These are phyloP conservation scores for Cymbopogon citratus DNA, from an alignment of 176 grass and related monocot species.

Conservation along the genomic window DNA sequence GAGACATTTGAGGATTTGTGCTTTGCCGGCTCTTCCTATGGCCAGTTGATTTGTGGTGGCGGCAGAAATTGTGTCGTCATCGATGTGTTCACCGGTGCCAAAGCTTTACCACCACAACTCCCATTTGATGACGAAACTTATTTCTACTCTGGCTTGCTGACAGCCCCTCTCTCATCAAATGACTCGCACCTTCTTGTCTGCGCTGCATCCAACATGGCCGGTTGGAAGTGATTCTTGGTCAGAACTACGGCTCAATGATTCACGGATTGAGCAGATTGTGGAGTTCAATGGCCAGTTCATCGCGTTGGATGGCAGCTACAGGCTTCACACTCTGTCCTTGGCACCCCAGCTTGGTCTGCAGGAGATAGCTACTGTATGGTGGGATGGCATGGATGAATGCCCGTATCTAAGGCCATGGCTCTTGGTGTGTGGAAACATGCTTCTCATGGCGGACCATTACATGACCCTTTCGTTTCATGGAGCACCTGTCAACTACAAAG, in stretches of 20 bases:
- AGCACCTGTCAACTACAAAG: not conserved
- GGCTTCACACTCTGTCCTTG: constrained; percentile 26
- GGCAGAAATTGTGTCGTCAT: constrained; percentile 5
- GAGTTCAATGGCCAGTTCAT: constrained; percentile 38
- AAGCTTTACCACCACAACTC: constrained; percentile 26
- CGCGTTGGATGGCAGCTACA: not conserved
- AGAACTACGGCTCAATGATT: not conserved
- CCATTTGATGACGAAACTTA: not conserved
- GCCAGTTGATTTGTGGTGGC: constrained; percentile 26
- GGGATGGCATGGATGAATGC: not conserved
- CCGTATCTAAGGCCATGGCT: not conserved
- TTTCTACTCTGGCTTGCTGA: constrained; percentile 30
- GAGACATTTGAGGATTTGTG: not conserved
- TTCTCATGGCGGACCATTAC: constrained; percentile 24
- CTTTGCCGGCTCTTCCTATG: constrained; percentile 35
- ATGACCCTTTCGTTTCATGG: not conserved
- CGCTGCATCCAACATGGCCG: not conserved
- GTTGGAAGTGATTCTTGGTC: constrained; percentile 22
- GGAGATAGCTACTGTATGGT: constrained; percentile 10
- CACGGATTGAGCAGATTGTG: constrained; percentile 21
- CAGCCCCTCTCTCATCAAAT: constrained; percentile 35
- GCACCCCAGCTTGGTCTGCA: constrained; percentile 10
- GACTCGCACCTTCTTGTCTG: constrained; percentile 35
- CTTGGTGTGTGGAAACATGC: constrained; percentile 38
- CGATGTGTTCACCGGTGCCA: constrained; percentile 41